Base-by-base conservation (phyloP, 176 grass and related monocot genomes). In the Oryza meyeriana region DNA sequence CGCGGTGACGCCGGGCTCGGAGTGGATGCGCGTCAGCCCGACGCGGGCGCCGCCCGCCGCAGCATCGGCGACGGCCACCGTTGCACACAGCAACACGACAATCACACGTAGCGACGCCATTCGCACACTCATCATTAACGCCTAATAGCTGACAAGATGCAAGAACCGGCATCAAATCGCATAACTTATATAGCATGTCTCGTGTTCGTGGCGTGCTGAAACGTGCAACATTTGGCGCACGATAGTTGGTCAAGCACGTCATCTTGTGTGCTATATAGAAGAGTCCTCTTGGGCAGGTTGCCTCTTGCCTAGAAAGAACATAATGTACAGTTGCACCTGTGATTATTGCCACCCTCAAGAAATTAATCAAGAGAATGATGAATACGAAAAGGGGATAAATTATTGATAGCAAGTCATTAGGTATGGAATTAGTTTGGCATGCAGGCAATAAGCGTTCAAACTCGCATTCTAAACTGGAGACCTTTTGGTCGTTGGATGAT, bases 1-100 rank as follows among this genome's bases (percentile, higher is more conserved):
- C 40, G 79, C 44, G 36, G 88, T 83, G 64, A 86, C 72, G 36
- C 75, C 61, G 28, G 79, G 33, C 45, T 88, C 69, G 31, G 85
- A 79, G 88, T 88, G 82, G 40, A 94, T 40, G 78, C 86, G 91
- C 26, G 82, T 91, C 2, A 94, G 88, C 61, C 87, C 88, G 6
- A 86, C 74, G 24, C 86, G 88, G 64, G 91, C 83, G 30, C 69
- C 80, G 61, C 71, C 81, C 31, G 76, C 6, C n/a, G 55, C 55
- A 10, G 55, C 75, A 8, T 81, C 50, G 12, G 63, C 58, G 39
- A 69, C 66, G 8, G 2, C 9, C 55, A 1, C n/a, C 34, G 85
- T 26, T 17, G 62, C 77, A 28, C 57, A 18, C 25, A 59, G 27
- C 34, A 66, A 20, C 26, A 82, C 10, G 12, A 78, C 58, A 18